phyloP scores from a whole-genome alignment of 2,329 filamentous ascomycete genomes.

The Pseudopithomyces maydicus region DNA sequence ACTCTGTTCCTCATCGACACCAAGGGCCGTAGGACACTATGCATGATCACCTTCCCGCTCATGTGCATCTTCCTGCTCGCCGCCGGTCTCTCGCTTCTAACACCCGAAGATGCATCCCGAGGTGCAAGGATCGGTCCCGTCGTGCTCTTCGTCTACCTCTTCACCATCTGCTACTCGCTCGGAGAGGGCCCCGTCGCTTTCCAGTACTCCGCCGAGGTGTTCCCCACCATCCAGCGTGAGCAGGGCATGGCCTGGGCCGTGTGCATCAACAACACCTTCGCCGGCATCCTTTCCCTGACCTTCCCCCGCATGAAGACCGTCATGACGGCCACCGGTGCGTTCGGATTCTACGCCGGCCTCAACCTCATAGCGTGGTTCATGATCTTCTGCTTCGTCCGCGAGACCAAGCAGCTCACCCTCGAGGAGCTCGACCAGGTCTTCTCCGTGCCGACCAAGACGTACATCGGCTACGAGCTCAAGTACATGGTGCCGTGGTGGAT shows the following conservation, averaged over 20 bases:
- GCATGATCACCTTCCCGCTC: constrained; percentile 41
- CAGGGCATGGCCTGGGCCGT: constrained; percentile 49
- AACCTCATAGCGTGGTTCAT: constrained; percentile 48
- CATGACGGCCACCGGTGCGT: constrained; percentile 46
- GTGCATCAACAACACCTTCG: constrained; percentile 52
- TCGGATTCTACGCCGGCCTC: constrained; percentile 49
- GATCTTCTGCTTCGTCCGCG: constrained; percentile 47
- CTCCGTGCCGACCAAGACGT: constrained; percentile 12
- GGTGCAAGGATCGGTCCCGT: constrained; percentile 40
- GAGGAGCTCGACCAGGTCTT: constrained; percentile 39
- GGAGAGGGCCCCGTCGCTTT: constrained; percentile 58
- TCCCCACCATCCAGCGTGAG: constrained; percentile 47
- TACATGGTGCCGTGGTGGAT: not conserved
- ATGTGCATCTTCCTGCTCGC: constrained; percentile 45
- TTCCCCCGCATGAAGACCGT: constrained; percentile 47
- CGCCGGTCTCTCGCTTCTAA: constrained; percentile 42
- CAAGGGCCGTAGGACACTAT: constrained; percentile 41
- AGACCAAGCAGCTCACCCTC: constrained; percentile 46
- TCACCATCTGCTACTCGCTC: constrained; percentile 43
- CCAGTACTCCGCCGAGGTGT: constrained; percentile 46
- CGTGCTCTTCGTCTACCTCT: constrained; percentile 43
- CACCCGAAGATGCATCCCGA: constrained; percentile 15
- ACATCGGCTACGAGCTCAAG: not conserved
- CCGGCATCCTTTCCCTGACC: constrained; percentile 42
- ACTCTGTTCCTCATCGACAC: constrained; percentile 47